Evolutionary conservation across 2,329 filamentous ascomycete species (phyloP).

Genomic region (Aspergillus fumigatus): DNA sequence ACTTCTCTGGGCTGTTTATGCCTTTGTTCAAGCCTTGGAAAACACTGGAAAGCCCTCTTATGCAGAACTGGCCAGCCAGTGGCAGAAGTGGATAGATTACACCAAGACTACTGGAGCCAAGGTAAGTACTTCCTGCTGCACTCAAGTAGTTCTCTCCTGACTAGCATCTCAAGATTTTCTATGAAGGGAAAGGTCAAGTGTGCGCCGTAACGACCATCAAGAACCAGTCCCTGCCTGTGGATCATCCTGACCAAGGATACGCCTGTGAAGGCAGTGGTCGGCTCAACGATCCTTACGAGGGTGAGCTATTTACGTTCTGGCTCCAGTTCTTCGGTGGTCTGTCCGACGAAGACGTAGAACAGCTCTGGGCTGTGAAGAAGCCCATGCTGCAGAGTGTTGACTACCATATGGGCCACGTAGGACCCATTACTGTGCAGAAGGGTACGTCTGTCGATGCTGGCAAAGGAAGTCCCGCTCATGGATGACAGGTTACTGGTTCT

Average conservation of each 20-base stretch:
- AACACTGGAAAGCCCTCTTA: conserved; percentile 19
- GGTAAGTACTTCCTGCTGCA: conserved; percentile 6
- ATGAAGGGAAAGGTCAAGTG: conserved; percentile 35
- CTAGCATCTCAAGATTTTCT: conserved; percentile 28
- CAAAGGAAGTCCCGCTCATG: neutral
- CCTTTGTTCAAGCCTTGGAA: conserved; percentile 11
- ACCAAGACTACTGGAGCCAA: conserved; percentile 34
- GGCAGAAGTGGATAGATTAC: conserved; percentile 42
- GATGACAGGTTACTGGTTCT: conserved; percentile 36
- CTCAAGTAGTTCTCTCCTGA: neutral
- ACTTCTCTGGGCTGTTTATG: neutral
- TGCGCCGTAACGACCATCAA: conserved; percentile 38
- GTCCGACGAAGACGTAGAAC: conserved; percentile 28
- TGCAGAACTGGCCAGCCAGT: conserved; percentile 29
- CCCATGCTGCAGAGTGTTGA: neutral
- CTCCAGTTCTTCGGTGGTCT: conserved; percentile 38
- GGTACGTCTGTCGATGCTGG: neutral
- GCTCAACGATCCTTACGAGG: conserved; percentile 43
- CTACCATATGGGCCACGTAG: neutral
- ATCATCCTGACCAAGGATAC: conserved; percentile 27
- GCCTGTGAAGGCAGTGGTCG: conserved; percentile 32
- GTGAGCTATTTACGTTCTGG: conserved; percentile 41
- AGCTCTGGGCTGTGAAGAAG: conserved; percentile 37
- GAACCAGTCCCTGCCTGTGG: conserved; percentile 31
- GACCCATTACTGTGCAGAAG: neutral